These are phyloP conservation scores for Cytauxzoon felis DNA, from an alignment of 169 alveolate genomes.

Conservation along the genomic window DNA sequence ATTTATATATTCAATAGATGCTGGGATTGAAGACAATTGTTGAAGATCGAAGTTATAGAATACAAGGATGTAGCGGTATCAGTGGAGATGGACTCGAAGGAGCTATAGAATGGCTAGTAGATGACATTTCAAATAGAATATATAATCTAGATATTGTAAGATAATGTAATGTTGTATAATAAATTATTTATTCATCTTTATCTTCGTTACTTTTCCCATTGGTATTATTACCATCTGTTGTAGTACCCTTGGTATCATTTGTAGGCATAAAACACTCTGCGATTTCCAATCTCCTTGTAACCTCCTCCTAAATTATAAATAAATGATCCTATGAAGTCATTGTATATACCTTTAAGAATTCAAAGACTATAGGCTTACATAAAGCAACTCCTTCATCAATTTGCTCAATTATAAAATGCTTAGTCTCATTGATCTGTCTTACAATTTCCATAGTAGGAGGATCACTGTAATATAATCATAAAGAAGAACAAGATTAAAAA, in stretches of 20 bases:
- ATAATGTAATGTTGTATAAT: not conserved
- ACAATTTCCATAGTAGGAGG: slow-evolving; percentile 78
- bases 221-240: not conserved
- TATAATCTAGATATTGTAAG: slow-evolving; percentile 10
- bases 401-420: slow-evolving; percentile 73
- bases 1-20: not conserved
- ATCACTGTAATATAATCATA: slow-evolving; percentile 59
- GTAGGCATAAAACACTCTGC: slow-evolving; percentile 49
- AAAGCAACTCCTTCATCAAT: slow-evolving; percentile 75
- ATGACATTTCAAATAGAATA: slow-evolving; percentile 39
- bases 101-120: slow-evolving; percentile 45
- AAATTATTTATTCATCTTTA: not conserved
- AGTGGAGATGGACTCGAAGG: slow-evolving; percentile 44
- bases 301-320: slow-evolving; percentile 38
- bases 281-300: slow-evolving; percentile 28
- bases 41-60: slow-evolving; percentile 44
- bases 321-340: slow-evolving; percentile 13
- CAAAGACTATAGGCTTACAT: slow-evolving; percentile 69
- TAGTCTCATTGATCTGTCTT: slow-evolving; percentile 66
- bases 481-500: not conserved
- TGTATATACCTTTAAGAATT: slow-evolving; percentile 61
- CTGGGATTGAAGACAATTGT: slow-evolving; percentile 30
- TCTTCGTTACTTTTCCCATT: slow-evolving; percentile 1
- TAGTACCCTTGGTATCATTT: slow-evolving; percentile 6
- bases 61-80: slow-evolving; percentile 55